Base-by-base conservation (phyloP, 2,329 filamentous ascomycete species). In the Gnomoniopsis sp. region DNA sequence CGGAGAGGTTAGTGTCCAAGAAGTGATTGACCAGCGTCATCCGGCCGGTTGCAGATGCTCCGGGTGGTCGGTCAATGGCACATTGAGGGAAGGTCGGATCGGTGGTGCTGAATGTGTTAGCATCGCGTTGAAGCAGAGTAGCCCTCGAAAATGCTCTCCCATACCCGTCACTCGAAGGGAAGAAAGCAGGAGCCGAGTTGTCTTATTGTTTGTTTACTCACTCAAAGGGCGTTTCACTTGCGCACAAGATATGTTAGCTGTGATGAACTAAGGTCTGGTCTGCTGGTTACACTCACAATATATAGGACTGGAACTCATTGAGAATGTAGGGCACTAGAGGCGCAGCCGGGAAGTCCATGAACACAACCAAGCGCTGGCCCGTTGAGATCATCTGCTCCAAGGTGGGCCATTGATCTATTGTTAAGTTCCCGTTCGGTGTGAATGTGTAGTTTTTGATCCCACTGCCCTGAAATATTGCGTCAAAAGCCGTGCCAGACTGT, bases 361-460 rank as follows among this genome's bases (percentile, higher is more conserved):
- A 93, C 22, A 87, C 84, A 51, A 93, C 73, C 1, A 93, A 75
- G 15, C 89, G 80, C 11, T 81, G 88, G 49, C 79, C 79, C 43
- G 77, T 76, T 21, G 80, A 74, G 64, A 93, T 88, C 59, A 93
- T 72, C 21, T 81, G 70, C 65, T 85, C 79, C 14, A 93, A 75
- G 0, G 89, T 92, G 71, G 89, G 89, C 90, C 91, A 79, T 65
- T 80, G 80, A 50, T 81, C 66, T 41, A 79, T 66, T 11, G 68
- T 66, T 47, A 81, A 63, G 22, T 69, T 68, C 3, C 55, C 63
- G 8, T 75, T 70, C 0, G 86, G 82, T 1, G 73, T 74, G 62
- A 84, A 90, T 3, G 81, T 82, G 63, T 85, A 81, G n/a, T 77
- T 65, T 44, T 79, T 79, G 54, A 90, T 76, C 15, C 83, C 81